Evolutionary conservation across 768 basidiomycete species (phyloP), one percentile per base, ranked within the genome.

Genomic region (Russula griseocarnosa): DNA sequence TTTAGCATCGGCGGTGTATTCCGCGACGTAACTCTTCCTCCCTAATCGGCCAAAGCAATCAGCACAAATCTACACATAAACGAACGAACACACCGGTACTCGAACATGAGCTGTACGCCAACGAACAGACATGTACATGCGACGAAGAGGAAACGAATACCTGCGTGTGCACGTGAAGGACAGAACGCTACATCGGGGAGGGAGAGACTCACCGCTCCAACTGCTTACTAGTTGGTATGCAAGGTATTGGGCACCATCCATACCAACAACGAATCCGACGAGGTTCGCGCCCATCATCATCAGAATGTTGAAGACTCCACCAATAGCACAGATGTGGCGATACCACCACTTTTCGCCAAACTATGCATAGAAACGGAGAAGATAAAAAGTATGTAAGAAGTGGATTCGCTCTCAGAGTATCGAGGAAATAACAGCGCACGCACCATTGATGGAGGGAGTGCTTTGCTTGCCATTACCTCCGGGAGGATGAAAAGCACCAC

Each of bases 211-310:
- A 88, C 94, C 95, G 72, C 82, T 77, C 68, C 76, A 77, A n/a
- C 83, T 86, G 6, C 84, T 83, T 55, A 85, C 74, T 42, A 98
- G 73, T 72, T 87, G 78, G 6, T 73, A 65, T 5, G 84, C 72
- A 73, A 98, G 83, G 72, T 88, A 87, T 47, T 74, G 72, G 44
- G 87, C 80, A 0, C 94, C 94, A 6, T 97, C 92, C 0, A 84
- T 76, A 2, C 95, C 95, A 52, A 98, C 80, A 14, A 94, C 96
- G 71, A 99, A 98, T 2, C 97, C 97, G 4, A 98, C 86, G 11
- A 98, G 82, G 74, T 99, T 98, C 26, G 94, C 97, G 0, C 82
- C 73, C 83, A 92, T 87, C 93, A 98, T 92, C 76, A 92, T 82
- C 30, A 95, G 70, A 28, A 95, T 81, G 72, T 97, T 98, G 69